phyloP scores from a whole-genome alignment of 108 stramenopile species.

The Skeletonema costatum region DNA sequence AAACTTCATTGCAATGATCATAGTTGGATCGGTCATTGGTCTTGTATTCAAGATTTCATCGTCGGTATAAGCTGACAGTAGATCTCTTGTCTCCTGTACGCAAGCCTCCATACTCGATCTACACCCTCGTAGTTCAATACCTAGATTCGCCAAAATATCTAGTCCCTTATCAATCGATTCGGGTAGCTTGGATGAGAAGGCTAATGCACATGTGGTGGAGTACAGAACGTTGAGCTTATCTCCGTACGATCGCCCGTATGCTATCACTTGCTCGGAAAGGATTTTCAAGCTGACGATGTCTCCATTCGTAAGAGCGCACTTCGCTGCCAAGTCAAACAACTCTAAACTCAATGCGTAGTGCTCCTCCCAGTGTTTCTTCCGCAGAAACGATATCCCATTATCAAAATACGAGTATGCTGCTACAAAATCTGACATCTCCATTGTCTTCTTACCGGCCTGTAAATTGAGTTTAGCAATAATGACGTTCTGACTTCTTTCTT shows the following conservation, averaged over 20 bases:
- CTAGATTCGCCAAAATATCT: background rate
- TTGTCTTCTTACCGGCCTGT: slow-evolving; percentile 28
- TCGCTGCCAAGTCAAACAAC: background rate
- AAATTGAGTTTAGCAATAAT: slow-evolving; percentile 14
- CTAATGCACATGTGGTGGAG: background rate
- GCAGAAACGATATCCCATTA: too few species aligned
- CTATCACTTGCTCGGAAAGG: slow-evolving; percentile 2
- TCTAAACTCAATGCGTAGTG: too few species aligned
- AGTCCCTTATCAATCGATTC: background rate
- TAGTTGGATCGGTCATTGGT: slow-evolving; percentile 9
- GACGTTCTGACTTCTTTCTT: background rate
- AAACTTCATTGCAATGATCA: slow-evolving; percentile 21
- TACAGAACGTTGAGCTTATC: slow-evolving; percentile 5
- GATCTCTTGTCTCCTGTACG: background rate
- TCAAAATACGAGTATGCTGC: background rate
- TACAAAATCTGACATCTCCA: slow-evolving; percentile 18
- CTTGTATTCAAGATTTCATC: slow-evolving; percentile 3
- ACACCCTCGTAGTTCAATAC: background rate
- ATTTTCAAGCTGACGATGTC: slow-evolving; percentile 1
- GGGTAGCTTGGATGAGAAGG: background rate
- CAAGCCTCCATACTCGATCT: background rate
- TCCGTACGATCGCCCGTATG: background rate
- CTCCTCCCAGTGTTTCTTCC: too few species aligned
- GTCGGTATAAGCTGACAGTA: background rate
- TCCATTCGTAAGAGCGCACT: slow-evolving; percentile 2